phyloP scores from a whole-genome alignment of 2,329 filamentous ascomycete genomes.

The Plenodomus tracheiphilus region DNA sequence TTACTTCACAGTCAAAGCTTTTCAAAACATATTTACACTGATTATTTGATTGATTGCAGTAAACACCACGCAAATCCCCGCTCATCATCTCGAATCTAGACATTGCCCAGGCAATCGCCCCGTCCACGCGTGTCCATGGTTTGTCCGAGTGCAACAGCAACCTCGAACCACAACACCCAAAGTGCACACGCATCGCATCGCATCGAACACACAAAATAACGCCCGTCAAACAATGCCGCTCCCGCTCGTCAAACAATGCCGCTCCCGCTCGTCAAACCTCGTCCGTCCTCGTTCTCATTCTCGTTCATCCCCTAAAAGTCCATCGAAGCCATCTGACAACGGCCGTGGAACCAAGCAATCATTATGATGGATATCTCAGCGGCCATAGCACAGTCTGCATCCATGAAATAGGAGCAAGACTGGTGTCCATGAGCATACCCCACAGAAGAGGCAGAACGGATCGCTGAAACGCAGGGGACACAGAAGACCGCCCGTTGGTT shows the following conservation, averaged over 20 bases:
- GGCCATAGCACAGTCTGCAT: conserved; percentile 26
- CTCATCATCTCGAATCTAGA: background rate
- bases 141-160: background rate
- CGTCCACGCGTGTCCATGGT: background rate
- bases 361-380: conserved; percentile 29
- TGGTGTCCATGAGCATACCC: conserved; percentile 20
- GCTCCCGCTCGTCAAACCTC: background rate
- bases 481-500: conserved; percentile 23
- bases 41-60: background rate
- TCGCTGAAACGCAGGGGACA: conserved; percentile 33
- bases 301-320: background rate
- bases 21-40: background rate
- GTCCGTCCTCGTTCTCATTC: background rate
- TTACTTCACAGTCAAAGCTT: background rate
- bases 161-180: background rate
- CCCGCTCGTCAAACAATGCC: background rate
- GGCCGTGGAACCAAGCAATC: conserved; percentile 11
- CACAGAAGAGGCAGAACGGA: conserved; percentile 22
- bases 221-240: background rate
- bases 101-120: background rate
- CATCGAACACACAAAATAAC: background rate
- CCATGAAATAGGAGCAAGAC: conserved; percentile 9
- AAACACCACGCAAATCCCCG: background rate
- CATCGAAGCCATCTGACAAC: background rate
- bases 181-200: background rate